A percentile compares a stretch with the other conserved stretches of the same genome.
Conservation (phyloP, 2,329 filamentous ascomycete genomes). For the Hypomyces rosellus region DNA sequence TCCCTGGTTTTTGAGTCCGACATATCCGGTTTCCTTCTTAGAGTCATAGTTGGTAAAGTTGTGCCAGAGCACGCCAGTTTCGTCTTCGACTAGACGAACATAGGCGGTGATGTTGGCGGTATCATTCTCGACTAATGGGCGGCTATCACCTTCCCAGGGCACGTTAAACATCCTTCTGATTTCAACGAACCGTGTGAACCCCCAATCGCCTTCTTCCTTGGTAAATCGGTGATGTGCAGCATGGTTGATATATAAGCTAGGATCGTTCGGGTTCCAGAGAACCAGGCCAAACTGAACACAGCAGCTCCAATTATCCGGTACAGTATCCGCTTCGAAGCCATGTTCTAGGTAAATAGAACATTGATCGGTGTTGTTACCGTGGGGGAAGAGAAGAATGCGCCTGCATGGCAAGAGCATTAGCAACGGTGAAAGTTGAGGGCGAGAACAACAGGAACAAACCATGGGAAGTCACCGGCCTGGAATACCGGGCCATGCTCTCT, state of each 20-base stretch:
- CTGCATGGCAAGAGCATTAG: slow-evolving; percentile 34
- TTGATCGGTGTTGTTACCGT: slow-evolving; percentile 88
- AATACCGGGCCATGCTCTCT: slow-evolving; percentile 87
- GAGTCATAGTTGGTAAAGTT: slow-evolving; percentile 94
- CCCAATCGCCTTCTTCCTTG: slow-evolving; percentile 95
- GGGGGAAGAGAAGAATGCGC: slow-evolving; percentile 93
- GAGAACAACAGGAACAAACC: slow-evolving; percentile 46
- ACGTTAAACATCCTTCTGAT: slow-evolving; percentile 76
- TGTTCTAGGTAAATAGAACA: slow-evolving; percentile 96
- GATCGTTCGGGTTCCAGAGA: slow-evolving; percentile 89
- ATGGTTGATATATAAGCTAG: slow-evolving; percentile 75
- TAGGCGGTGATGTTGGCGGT: slow-evolving; percentile 76
- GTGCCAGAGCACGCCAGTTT: slow-evolving; percentile 85
- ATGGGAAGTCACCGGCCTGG: slow-evolving; percentile 78
- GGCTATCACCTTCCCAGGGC: slow-evolving; percentile 61
- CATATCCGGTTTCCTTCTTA: slow-evolving; percentile 98
- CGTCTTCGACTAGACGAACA: slow-evolving; percentile 75
- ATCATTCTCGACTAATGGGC: slow-evolving; percentile 73
- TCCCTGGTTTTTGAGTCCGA: slow-evolving; percentile 93
- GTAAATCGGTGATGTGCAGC: slow-evolving; percentile 93
- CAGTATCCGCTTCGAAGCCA: slow-evolving; percentile 67
- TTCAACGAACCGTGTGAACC: slow-evolving; percentile 94
- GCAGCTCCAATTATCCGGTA: slow-evolving; percentile 91
- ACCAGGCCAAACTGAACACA: slow-evolving; percentile 95
- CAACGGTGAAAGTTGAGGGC: slow-evolving; percentile 12